phyloP scores from a whole-genome alignment of 371 early-diverging fungal genomes.

The Basidiobolus meristosporus region DNA sequence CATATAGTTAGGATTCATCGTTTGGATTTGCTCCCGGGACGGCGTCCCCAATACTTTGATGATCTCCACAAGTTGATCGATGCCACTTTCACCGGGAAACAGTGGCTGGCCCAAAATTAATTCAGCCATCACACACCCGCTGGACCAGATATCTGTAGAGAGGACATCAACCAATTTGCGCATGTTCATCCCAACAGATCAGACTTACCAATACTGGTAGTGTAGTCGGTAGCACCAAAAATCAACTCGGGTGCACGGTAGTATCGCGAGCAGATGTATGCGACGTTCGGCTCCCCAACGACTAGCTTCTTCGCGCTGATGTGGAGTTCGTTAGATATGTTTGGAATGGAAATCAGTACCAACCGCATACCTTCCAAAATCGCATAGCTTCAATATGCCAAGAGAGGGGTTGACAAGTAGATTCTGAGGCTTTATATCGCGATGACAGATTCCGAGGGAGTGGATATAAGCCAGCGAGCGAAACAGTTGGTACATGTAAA shows the following conservation, averaged over 20 bases:
- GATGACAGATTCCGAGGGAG: conserved; percentile 72
- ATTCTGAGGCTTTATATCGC: conserved; percentile 99
- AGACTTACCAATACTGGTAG: conserved; percentile 57
- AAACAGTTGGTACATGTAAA: conserved; percentile 94
- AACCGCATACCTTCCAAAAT: conserved; percentile 75
- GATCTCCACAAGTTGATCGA: conserved; percentile 98
- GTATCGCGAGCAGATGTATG: conserved; percentile 96
- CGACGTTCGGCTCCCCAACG: conserved; percentile 87
- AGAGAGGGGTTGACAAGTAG: conserved; percentile 77
- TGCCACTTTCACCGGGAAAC: conserved; percentile 97
- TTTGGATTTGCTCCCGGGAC: conserved; percentile 79
- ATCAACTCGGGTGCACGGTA: conserved; percentile 99
- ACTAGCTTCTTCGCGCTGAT: conserved; percentile 87
- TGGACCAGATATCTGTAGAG: conserved; percentile 87
- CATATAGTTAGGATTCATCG: conserved; percentile 93
- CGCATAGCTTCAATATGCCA: conserved; percentile 92
- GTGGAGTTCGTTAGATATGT: too few species aligned
- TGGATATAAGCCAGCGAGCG: conserved; percentile 93
- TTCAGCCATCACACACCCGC: conserved; percentile 98
- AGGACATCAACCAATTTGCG: too few species aligned
- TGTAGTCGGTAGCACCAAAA: conserved; percentile 92
- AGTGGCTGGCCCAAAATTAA: conserved; percentile 88
- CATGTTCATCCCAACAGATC: too few species aligned
- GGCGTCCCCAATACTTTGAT: conserved; percentile 99
- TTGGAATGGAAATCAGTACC: background rate